Evolutionary conservation across 1,284 basidiomycete species (phyloP), one percentile per base, ranked within the genome.

Genomic region (Boletus calvinii): DNA sequence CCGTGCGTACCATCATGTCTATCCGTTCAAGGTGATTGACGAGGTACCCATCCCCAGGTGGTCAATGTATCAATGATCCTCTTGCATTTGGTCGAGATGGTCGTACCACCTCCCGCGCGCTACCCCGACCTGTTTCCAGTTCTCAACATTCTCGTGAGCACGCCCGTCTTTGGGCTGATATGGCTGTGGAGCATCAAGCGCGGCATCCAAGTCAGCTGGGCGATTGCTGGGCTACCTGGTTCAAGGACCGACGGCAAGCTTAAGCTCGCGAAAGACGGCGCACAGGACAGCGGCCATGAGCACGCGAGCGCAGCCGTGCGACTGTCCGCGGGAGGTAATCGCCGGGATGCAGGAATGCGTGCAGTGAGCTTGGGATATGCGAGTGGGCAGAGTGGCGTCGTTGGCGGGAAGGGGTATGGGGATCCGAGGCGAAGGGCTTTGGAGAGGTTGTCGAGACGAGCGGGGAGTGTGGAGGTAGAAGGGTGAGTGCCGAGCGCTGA

Each of bases 51-150:
- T 7, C 11, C 12, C 1, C 57, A 92, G 89, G 64, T 65, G n/a
- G 74, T 81, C 39, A 90, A 94, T 63, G 52, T 71, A 0, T 74
- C 77, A 1, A 83, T 84, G 39, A 24, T 78, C 1, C 44, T 67
- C 0, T 67, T 94, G 7, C 92, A 95, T 62, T 3, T 81, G 9
- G 63, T 85, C 13, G 92, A 96, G 65, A 48, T 81, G 17, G 29
- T 85, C 8, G 50, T 89, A 34, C 51, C 74, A 1, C 82, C 91
- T 17, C 89, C 89, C 3, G 62, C 77, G 8, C 83, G 87, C 55
- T 90, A 93, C 60, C 94, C 94, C 0, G 92, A 97, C 66, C 69
- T 97, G 45, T 96, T 84, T 65, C 75, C 89, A 0, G 92, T 96
- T 1, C 73, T 94, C 32, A 96, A 95, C 65, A 85, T 94, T 4